Percentiles rank a stretch among this genome's conserved stretches.
phyloP scores from a whole-genome alignment of 2,329 filamentous ascomycete genomes.

The Colletotrichum simmondsii region DNA sequence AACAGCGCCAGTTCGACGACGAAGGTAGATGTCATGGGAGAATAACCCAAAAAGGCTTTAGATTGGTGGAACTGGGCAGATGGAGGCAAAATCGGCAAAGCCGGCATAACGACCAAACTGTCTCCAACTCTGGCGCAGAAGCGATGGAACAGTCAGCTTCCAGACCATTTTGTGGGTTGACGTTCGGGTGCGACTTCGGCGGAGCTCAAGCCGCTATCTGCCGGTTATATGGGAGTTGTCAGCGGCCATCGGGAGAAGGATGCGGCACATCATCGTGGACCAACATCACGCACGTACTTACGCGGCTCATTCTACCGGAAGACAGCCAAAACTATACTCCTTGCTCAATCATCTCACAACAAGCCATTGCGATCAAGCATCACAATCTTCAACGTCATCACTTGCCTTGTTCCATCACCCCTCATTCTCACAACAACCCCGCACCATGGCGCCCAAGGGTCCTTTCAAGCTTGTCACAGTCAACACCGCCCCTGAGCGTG shows the following conservation, averaged over 20 bases:
- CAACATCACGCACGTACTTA: background rate
- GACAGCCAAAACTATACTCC: background rate
- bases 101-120: background rate
- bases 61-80: background rate
- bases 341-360: no score
- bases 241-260: background rate
- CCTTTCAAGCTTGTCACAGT: constrained; percentile 74
- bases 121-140: background rate
- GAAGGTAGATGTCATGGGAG: background rate
- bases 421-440: background rate
- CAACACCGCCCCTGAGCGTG: constrained; percentile 74
- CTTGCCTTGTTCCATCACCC: background rate
- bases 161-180: background rate
- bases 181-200: background rate
- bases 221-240: background rate
- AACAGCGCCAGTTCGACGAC: background rate
- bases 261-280: background rate
- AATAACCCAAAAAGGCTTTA: background rate
- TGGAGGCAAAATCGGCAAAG: constrained; percentile 13
- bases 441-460: constrained; percentile 53
- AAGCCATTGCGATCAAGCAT: no score
- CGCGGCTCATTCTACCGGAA: background rate
- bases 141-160: background rate
- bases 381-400: background rate
- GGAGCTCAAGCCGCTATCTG: background rate